Evolutionary conservation across 306 rosid genomes (phyloP), one percentile per base, ranked within the genome.

Genomic region (Lathyrus aphaca): DNA sequence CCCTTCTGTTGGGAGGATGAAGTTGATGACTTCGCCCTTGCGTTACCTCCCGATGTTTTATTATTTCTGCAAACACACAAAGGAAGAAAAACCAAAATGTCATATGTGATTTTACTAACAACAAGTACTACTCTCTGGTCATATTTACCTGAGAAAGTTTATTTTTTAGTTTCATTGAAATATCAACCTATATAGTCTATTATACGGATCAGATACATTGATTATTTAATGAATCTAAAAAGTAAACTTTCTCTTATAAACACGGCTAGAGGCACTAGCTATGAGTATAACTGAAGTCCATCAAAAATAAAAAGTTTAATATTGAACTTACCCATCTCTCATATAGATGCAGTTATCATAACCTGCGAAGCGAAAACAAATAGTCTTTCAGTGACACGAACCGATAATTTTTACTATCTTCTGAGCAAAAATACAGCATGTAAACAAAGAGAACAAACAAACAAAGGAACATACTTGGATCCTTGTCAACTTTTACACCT

Each of bases 281-380:
- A 48, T 4, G 5, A 15, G 16, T 7, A 61, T 19, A 77, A 21
- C 29, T 40, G 9, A 68, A 43, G 16, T 44, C 37, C 10, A 16
- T 29, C 71, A 4, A 54, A 19, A 21, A n/a, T 10, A 17, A 37
- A 21, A 32, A 29, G 12, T 16, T 18, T 9, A 49, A 55, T 15
- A 68, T 15, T 59, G 75, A 79, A 71, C 90, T 89, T 81, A 87
- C 97, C 97, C 91, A 6, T 81, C 78, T 29, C 84, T 86, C 88
- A 83, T 71, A 73, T 92, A 92, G 81, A 89, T 51, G 91, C 97
- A 92, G 13, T 40, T 87, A 74, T 92, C 97, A 74, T 89, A 92
- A 74, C 95, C 97, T 89, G 92, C 90, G 81, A 12, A 55, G 43
- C 14, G 37, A 50, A 81, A 67, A 38, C 42, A 63, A 67, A 5